Percentiles rank a stretch among this genome's conserved stretches.
These are phyloP conservation scores for Amanita rubescens DNA, from an alignment of 768 basidiomycete genomes.

Conservation along the genomic window DNA sequence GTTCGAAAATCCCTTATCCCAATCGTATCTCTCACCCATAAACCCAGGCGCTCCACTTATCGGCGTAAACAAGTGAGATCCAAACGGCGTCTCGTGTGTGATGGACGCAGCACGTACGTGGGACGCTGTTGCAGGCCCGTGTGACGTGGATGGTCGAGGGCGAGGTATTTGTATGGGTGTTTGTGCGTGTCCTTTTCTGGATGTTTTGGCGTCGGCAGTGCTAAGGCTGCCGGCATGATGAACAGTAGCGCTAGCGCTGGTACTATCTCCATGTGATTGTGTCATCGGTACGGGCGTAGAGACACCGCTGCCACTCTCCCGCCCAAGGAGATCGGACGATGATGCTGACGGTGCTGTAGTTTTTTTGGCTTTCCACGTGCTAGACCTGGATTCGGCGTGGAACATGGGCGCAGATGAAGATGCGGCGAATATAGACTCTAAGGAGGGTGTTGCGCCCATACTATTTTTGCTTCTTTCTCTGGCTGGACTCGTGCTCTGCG, in stretches of 20 bases:
- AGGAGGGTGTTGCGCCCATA: slow-evolving; percentile 13
- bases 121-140: too few relatives aligned
- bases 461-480: too few relatives aligned
- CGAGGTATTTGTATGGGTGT: slow-evolving; percentile 23
- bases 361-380: background rate
- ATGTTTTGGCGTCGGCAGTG: background rate
- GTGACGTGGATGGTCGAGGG: slow-evolving; percentile 34
- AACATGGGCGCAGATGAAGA: background rate
- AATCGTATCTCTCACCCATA: slow-evolving; percentile 49
- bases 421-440: background rate
- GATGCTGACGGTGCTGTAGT: background rate
- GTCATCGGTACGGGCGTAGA: too few relatives aligned
- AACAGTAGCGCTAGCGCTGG: background rate
- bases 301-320: too few relatives aligned
- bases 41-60: slow-evolving; percentile 74
- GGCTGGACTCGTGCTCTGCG: too few relatives aligned
- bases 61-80: slow-evolving; percentile 33
- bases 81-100: slow-evolving; percentile 29
- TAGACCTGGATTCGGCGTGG: background rate
- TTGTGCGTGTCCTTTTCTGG: background rate
- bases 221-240: background rate
- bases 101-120: background rate
- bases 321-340: too few relatives aligned
- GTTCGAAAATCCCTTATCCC: slow-evolving; percentile 63
- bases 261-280: background rate